Conservation (phyloP, 2,329 filamentous ascomycete genomes). For the Cadophora sp. region DNA sequence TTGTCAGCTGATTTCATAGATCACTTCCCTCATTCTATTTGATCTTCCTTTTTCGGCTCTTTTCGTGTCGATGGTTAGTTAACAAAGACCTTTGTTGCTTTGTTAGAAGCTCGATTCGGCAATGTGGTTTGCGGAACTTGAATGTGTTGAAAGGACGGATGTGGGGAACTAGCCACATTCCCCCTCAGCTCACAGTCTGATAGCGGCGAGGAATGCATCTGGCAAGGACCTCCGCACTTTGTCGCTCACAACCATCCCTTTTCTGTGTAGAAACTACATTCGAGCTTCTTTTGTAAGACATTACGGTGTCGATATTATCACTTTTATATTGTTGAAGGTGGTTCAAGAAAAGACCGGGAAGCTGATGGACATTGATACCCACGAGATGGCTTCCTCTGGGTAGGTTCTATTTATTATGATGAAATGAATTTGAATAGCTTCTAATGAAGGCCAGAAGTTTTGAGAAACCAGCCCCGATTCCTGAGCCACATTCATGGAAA, state of each 20-base stretch:
- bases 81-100: neutral
- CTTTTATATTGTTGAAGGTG: neutral
- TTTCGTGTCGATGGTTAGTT: neutral
- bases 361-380: neutral
- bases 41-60: neutral
- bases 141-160: slow-evolving; percentile 5
- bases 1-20: neutral
- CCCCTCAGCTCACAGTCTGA: slow-evolving; percentile 21
- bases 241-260: slow-evolving; percentile 15
- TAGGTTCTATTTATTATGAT: neutral
- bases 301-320: neutral
- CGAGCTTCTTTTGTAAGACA: neutral
- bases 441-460: neutral
- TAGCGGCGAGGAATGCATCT: slow-evolving; percentile 19
- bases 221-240: slow-evolving; percentile 14
- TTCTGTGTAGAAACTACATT: neutral
- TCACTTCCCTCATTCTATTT: neutral
- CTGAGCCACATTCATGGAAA: slow-evolving; percentile 23
- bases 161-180: slow-evolving; percentile 19
- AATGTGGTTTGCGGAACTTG: neutral
- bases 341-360: neutral
- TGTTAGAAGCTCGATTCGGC: neutral
- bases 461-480: neutral
- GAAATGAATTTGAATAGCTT: neutral
- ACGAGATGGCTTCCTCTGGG: slow-evolving; percentile 10